phyloP scores from a whole-genome alignment of 495 filamentous ascomycete genomes.

The Rostrohypoxylon terebratum region DNA sequence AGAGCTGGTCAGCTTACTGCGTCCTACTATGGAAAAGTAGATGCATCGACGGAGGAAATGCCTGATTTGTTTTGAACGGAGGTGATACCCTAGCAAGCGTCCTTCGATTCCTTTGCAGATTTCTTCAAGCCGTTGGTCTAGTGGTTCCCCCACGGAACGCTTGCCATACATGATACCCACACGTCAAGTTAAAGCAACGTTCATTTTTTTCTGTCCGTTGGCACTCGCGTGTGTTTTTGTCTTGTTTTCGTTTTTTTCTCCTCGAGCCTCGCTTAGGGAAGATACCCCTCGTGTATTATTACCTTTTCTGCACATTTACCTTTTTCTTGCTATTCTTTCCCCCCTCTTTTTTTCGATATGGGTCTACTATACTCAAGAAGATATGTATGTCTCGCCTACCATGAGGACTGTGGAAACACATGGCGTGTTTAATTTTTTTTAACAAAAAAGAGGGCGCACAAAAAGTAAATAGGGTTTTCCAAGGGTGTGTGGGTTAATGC shows the following conservation, averaged over 20 bases:
- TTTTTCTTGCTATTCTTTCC: background rate
- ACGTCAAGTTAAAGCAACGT: slow-evolving; percentile 17
- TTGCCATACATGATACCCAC: slow-evolving; percentile 39
- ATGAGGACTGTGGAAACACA: slow-evolving; percentile 6
- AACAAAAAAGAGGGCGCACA: slow-evolving; percentile 28
- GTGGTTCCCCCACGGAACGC: slow-evolving; percentile 4
- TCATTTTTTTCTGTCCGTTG: slow-evolving; percentile 5
- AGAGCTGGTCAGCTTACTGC: background rate
- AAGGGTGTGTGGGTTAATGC: slow-evolving; percentile 30
- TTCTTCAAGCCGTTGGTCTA: slow-evolving; percentile 15
- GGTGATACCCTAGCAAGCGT: slow-evolving; percentile 30
- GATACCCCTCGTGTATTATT: slow-evolving; percentile 44
- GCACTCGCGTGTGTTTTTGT: background rate
- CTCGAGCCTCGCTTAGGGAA: slow-evolving; percentile 16
- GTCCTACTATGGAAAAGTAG: background rate
- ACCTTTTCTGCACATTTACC: slow-evolving; percentile 1
- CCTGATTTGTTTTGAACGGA: slow-evolving; percentile 27
- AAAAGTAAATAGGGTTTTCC: slow-evolving; percentile 17
- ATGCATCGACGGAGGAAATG: slow-evolving; percentile 34
- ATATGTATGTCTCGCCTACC: background rate
- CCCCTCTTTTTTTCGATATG: slow-evolving; percentile 6
- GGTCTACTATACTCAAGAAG: background rate
- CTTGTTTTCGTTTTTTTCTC: slow-evolving; percentile 11
- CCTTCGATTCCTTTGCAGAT: slow-evolving; percentile 9
- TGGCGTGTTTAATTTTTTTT: slow-evolving; percentile 18